A percentile compares a stretch with the other conserved stretches of the same genome.
Evolutionary conservation across 305 asterid species (phyloP).

Genomic region (Solanum hybrid): DNA sequence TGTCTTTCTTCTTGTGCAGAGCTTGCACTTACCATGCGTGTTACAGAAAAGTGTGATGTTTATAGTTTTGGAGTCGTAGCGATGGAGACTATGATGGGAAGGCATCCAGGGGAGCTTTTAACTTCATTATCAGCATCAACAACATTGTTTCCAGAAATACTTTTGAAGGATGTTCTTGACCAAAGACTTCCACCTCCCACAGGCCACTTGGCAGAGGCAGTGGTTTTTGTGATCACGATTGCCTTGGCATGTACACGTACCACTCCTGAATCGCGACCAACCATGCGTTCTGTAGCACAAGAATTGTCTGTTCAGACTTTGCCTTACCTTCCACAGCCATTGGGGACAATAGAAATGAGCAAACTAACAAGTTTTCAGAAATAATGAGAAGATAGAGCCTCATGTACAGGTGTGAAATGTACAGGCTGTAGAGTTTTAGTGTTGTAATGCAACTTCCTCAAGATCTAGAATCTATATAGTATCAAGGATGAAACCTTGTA

Average conservation of each 20-base stretch:
- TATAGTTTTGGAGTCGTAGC: slow-evolving; percentile 95
- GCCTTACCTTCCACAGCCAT: slow-evolving; percentile 45
- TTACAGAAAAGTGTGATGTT: slow-evolving; percentile 80
- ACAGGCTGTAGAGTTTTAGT: not conserved
- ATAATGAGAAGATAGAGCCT: not conserved
- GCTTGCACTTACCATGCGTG: slow-evolving; percentile 68
- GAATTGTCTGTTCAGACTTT: slow-evolving; percentile 54
- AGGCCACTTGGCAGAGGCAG: slow-evolving; percentile 53
- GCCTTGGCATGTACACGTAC: slow-evolving; percentile 60
- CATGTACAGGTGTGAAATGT: not conserved
- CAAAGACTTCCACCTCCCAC: slow-evolving; percentile 61
- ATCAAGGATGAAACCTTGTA: not conserved
- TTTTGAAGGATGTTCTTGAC: slow-evolving; percentile 59
- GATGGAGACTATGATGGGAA: slow-evolving; percentile 78
- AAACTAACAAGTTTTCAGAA: slow-evolving; percentile 33
- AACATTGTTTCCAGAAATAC: slow-evolving; percentile 25
- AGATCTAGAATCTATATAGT: not conserved
- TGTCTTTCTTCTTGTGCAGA: slow-evolving; percentile 32
- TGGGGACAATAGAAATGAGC: slow-evolving; percentile 38
- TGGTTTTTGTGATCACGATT: slow-evolving; percentile 47
- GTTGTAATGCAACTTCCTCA: not conserved
- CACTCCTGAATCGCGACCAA: slow-evolving; percentile 60
- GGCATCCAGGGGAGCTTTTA: slow-evolving; percentile 79
- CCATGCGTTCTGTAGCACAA: slow-evolving; percentile 74
- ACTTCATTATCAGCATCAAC: slow-evolving; percentile 36